These are phyloP conservation scores for Neopestalotiopsis sp. DNA, from an alignment of 2,329 filamentous ascomycete genomes.

Conservation along the genomic window DNA sequence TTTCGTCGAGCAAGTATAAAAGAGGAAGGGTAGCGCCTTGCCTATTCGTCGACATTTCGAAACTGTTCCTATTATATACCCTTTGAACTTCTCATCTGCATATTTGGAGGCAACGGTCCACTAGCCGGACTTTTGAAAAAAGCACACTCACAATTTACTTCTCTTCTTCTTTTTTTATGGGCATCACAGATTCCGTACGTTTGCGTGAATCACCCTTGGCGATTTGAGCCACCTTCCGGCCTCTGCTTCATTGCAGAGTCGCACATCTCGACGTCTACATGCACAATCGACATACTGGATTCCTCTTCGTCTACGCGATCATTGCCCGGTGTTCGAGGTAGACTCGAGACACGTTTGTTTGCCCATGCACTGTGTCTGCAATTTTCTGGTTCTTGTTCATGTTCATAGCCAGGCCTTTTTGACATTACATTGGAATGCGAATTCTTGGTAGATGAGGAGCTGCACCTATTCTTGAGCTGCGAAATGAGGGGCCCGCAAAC, in stretches of 20 bases:
- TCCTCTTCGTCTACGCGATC: too few species aligned
- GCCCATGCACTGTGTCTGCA: too few species aligned
- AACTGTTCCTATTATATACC: conserved; percentile 21
- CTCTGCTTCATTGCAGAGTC: too few species aligned
- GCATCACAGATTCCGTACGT: background rate
- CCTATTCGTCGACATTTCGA: background rate
- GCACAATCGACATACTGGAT: too few species aligned
- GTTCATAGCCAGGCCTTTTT: background rate
- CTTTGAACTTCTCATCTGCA: conserved; percentile 10
- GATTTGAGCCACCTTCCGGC: too few species aligned
- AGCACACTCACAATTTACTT: conserved; percentile 3
- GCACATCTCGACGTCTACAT: too few species aligned
- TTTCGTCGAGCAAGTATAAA: conserved; percentile 62
- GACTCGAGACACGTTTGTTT: too few species aligned
- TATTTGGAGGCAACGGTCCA: conserved; percentile 6
- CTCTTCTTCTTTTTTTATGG: conserved; percentile 6
- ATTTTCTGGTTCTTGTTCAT: background rate
- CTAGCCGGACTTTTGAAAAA: conserved; percentile 6
- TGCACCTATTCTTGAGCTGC: background rate
- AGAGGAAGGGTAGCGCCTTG: background rate
- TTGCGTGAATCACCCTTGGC: too few species aligned
- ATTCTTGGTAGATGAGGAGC: background rate
- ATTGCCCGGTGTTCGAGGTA: too few species aligned
- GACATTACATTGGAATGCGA: background rate
- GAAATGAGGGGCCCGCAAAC: background rate